Evolutionary conservation across 140 eudicot species (phyloP), one percentile per base, ranked within the genome.

Genomic region (Anethum foeniculum): DNA sequence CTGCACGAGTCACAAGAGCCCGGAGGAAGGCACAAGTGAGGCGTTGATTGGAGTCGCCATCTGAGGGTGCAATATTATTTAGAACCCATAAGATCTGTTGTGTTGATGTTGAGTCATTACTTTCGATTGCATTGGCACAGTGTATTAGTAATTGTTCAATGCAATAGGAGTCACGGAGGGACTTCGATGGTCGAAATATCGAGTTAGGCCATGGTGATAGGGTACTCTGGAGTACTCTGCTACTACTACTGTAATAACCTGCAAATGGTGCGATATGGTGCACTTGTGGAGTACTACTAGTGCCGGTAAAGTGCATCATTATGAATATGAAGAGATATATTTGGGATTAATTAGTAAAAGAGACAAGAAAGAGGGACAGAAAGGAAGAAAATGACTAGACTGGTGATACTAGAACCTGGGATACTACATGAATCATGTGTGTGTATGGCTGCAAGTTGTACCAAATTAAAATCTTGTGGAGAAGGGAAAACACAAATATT

Each of bases 31-130:
- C 98, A 38, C 89, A 90, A 1, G 98, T 86, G 58, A 93, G 89
- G 25, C 99, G 87, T 67, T 93, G 97, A 52, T 82, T 93, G 0
- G 99, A 93, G 86, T 91, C 96, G 0, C 99, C 99, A 39, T 96
- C 98, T 0, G 96, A 92, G 2, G 93, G 96, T 2, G 99, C 99
- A 75, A 93, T 96, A 84, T 96, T 96, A 88, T 96, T 93, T 1
- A 96, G 93, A 19, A 96, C 99, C 99, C 99, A 96, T 23, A 96
- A 52, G 87, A 96, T 96, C 74, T 96, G 99, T 77, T 96, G 99
- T 3, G 98, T 87, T 18, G 91, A 87, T 0, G 99, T 96, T 0
- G 98, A 91, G 75, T 96, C 99, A 78, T 96, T 93, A 86, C 75
- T 85, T 44, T 96, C 98, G 32, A 96, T 96, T 7, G 98, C 98